Evolutionary conservation across 208 protist species (phyloP).

Genomic region (Endotrypanum monterogeii): DNA sequence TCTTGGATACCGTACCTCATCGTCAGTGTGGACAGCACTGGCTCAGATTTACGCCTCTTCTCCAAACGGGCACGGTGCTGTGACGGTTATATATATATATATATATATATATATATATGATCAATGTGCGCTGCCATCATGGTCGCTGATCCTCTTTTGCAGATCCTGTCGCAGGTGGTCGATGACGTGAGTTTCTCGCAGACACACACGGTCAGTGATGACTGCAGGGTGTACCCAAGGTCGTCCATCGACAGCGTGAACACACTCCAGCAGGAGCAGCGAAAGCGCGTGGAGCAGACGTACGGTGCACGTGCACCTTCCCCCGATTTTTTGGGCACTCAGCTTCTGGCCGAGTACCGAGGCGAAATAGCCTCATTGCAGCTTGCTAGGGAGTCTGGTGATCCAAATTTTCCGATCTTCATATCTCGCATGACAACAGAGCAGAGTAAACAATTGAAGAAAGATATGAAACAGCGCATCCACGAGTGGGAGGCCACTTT

Average conservation of each 20-base stretch:
- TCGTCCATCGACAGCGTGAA: constrained; percentile 65
- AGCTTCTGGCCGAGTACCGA: constrained; percentile 73
- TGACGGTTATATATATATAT: too few species aligned
- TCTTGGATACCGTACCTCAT: not conserved
- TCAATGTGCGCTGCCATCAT: constrained; percentile 7
- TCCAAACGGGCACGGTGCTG: not conserved
- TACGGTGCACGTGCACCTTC: constrained; percentile 63
- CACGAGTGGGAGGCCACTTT: constrained; percentile 87
- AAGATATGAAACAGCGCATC: constrained; percentile 88
- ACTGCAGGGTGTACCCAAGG: constrained; percentile 75
- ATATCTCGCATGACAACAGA: constrained; percentile 55
- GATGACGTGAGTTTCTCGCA: constrained; percentile 80
- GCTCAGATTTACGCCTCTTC: not conserved
- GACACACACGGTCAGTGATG: constrained; percentile 71
- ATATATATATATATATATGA: too few species aligned
- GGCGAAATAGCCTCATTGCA: constrained; percentile 71
- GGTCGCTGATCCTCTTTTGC: constrained; percentile 25
- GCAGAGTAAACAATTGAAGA: constrained; percentile 78
- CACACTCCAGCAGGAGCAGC: constrained; percentile 78
- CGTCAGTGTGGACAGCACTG: too few species aligned
- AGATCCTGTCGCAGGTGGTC: constrained; percentile 36
- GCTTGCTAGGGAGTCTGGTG: constrained; percentile 50
- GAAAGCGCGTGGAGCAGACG: constrained; percentile 63
- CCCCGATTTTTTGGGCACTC: constrained; percentile 58
- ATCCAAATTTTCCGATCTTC: constrained; percentile 37